phyloP scores from a whole-genome alignment of 108 stramenopile species.

The Nannochloropsis salina region DNA sequence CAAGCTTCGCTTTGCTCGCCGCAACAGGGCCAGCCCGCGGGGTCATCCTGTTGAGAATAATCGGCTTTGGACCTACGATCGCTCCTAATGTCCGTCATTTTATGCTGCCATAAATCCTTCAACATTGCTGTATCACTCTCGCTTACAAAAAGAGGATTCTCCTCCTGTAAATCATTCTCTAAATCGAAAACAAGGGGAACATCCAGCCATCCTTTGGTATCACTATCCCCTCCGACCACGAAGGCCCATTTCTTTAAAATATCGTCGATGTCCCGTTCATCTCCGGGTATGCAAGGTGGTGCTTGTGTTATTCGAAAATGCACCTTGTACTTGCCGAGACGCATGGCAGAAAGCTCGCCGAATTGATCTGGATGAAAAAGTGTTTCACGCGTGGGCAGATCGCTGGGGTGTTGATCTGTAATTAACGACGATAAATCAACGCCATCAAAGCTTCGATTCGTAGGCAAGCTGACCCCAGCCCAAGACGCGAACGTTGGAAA shows the following conservation, averaged over 20 bases:
- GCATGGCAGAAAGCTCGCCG: constrained; percentile 17
- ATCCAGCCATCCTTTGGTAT: neutral
- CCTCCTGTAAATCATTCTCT: constrained; percentile 6
- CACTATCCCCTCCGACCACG: neutral
- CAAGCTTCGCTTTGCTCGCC: neutral
- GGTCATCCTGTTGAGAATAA: neutral
- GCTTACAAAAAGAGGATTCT: neutral
- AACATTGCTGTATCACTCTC: neutral
- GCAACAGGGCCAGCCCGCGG: constrained; percentile 10
- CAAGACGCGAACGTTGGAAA: neutral
- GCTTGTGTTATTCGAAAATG: neutral
- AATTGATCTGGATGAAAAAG: neutral
- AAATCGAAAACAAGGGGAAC: constrained; percentile 5
- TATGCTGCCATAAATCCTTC: neutral
- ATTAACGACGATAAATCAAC: neutral
- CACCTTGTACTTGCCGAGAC: neutral
- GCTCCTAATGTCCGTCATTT: neutral
- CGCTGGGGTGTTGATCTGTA: neutral
- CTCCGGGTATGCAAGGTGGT: neutral
- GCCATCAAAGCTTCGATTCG: neutral
- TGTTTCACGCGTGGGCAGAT: neutral
- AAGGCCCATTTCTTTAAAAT: neutral
- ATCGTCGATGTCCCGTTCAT: neutral
- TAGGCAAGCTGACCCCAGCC: constrained; percentile 5
- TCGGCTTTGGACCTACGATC: neutral